phyloP scores from a whole-genome alignment of 768 basidiomycete species.

The Pisolithus microcarpus region DNA sequence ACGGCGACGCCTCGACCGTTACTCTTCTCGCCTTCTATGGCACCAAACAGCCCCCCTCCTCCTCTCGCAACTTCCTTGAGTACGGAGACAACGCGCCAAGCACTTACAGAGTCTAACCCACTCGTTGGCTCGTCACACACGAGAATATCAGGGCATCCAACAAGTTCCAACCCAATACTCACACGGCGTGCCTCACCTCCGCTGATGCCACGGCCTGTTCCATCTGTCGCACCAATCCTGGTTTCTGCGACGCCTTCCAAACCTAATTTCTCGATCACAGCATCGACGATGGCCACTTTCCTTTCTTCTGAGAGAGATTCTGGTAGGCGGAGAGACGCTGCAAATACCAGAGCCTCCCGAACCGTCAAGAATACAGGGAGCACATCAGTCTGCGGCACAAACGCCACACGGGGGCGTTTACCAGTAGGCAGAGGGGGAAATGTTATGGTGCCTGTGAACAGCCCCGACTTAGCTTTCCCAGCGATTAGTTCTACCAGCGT shows the following conservation, averaged over 20 bases:
- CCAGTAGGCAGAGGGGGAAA: conserved; percentile 37
- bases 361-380: conserved; percentile 76
- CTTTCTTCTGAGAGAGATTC: conserved; percentile 57
- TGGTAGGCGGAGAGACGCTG: conserved; percentile 77
- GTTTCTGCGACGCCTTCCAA: conserved; percentile 61
- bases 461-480: conserved; percentile 71
- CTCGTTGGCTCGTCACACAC: conserved; percentile 82
- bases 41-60: conserved; percentile 19
- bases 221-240: conserved; percentile 59
- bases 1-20: conserved; percentile 65
- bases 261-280: conserved; percentile 72
- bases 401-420: conserved; percentile 57
- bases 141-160: conserved; percentile 77
- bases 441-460: conserved; percentile 54
- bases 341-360: conserved; percentile 76
- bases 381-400: conserved; percentile 83
- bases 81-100: conserved; percentile 69
- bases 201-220: conserved; percentile 74
- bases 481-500: conserved; percentile 89
- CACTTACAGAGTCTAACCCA: conserved; percentile 86
- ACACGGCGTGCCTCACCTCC: conserved; percentile 90
- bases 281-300: conserved; percentile 59
- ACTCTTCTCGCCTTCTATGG: conserved; percentile 32
- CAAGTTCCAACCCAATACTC: conserved; percentile 84
- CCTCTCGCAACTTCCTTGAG: conserved; percentile 66